Percentiles rank a stretch among this genome's conserved stretches.
phyloP scores from a whole-genome alignment of 2,329 filamentous ascomycete genomes.

The Byssoonygena ceratinophila region DNA sequence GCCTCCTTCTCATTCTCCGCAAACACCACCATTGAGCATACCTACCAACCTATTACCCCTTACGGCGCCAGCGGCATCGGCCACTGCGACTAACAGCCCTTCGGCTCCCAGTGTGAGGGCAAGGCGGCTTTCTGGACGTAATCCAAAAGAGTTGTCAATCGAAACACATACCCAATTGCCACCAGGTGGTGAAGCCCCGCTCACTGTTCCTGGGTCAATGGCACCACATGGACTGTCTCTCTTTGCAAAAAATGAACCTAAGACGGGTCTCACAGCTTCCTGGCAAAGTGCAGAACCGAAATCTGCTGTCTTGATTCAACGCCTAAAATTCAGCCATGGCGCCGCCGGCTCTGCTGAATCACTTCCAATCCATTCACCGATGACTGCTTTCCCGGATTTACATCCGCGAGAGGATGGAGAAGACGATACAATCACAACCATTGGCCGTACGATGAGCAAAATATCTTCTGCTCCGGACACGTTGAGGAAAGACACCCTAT shows the following conservation, averaged over 20 bases:
- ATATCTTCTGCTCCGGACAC: constrained; percentile 32
- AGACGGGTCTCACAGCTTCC: constrained; percentile 16
- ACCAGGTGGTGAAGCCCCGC: constrained; percentile 19
- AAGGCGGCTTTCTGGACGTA: constrained; percentile 69
- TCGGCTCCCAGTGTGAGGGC: constrained; percentile 52
- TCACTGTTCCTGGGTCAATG: constrained; percentile 23
- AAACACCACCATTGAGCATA: constrained; percentile 11
- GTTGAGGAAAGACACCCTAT: constrained; percentile 59
- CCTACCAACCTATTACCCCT: constrained; percentile 18
- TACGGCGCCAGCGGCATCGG: constrained; percentile 19
- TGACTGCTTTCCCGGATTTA: constrained; percentile 35
- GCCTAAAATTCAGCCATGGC: background rate
- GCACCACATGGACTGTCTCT: background rate
- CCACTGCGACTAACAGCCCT: constrained; percentile 26
- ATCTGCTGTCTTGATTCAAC: constrained; percentile 17
- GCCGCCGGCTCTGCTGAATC: constrained; percentile 28
- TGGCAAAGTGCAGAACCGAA: constrained; percentile 20
- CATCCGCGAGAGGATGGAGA: constrained; percentile 36
- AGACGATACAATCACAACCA: constrained; percentile 18
- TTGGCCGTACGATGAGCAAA: constrained; percentile 28
- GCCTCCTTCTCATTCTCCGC: constrained; percentile 18
- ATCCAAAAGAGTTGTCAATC: constrained; percentile 75
- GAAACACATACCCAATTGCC: constrained; percentile 50
- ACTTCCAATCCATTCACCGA: constrained; percentile 31
- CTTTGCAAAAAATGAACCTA: constrained; percentile 22